Conservation (phyloP, 441 rosid genomes). For the Theobroma grandiflorum region DNA sequence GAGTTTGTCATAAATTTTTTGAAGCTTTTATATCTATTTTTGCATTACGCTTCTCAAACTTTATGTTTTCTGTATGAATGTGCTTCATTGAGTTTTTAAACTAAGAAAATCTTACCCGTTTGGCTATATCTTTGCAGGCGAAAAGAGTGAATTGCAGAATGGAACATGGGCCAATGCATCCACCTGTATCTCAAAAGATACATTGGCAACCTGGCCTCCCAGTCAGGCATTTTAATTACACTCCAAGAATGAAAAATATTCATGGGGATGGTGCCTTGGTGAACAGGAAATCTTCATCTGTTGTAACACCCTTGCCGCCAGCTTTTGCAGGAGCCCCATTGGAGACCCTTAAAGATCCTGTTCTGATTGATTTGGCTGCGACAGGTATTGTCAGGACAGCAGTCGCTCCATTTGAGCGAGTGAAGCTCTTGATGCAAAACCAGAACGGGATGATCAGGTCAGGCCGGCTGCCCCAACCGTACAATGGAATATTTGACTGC, state of each 20-base stretch:
- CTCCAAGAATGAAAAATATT: background rate
- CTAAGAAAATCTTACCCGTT: background rate
- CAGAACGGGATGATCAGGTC: slow-evolving; percentile 21
- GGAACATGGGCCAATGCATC: background rate
- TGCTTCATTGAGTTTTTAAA: background rate
- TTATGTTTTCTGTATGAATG: no score
- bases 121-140: background rate
- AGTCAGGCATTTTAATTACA: background rate
- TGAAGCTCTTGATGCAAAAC: slow-evolving; percentile 24
- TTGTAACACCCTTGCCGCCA: background rate
- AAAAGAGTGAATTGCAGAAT: background rate
- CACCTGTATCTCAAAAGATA: slow-evolving; percentile 18
- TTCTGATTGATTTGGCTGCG: background rate
- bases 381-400: background rate
- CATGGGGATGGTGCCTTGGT: background rate
- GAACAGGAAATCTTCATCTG: background rate
- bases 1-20: no score
- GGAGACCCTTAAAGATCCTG: background rate
- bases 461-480: slow-evolving; percentile 11
- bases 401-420: slow-evolving; percentile 18
- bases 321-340: background rate
- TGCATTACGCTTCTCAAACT: no score
- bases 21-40: no score
- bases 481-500: slow-evolving; percentile 18
- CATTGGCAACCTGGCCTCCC: background rate